These are phyloP conservation scores for Clathrospora elynae DNA, from an alignment of 2,329 filamentous ascomycete genomes.

Conservation along the genomic window DNA sequence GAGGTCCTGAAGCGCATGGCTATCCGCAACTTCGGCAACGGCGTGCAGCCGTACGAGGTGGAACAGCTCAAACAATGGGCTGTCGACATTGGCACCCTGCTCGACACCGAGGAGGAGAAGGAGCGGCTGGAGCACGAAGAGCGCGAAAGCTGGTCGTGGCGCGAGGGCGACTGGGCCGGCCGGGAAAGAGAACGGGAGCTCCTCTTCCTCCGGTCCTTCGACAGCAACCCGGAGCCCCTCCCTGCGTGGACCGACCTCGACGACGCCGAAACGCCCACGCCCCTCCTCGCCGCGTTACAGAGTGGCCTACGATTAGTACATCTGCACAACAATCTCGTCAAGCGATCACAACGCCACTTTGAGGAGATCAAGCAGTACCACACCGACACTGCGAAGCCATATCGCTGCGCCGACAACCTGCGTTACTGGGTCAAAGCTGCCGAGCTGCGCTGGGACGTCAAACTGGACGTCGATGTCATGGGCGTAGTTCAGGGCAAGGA, in stretches of 20 bases:
- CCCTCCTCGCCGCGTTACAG: conserved; percentile 74
- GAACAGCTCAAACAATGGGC: conserved; percentile 80
- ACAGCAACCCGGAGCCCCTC: conserved; percentile 61
- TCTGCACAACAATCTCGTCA: conserved; percentile 87
- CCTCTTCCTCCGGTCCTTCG: conserved; percentile 79
- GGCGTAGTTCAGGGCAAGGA: conserved; percentile 79
- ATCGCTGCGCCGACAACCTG: conserved; percentile 90
- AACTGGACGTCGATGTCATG: conserved; percentile 81
- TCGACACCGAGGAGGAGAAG: conserved; percentile 75
- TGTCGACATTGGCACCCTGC: conserved; percentile 73
- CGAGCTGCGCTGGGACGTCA: conserved; percentile 89
- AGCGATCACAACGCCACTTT: conserved; percentile 83
- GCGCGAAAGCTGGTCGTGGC: conserved; percentile 79
- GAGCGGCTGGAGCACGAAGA: conserved; percentile 75
- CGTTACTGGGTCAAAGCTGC: conserved; percentile 96
- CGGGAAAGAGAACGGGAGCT: conserved; percentile 78
- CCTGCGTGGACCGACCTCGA: conserved; percentile 69
- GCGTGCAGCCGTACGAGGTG: conserved; percentile 78
- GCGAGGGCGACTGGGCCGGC: conserved; percentile 73
- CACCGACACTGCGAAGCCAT: conserved; percentile 91
- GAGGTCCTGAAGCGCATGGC: conserved; percentile 93
- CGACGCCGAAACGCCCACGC: conserved; percentile 65
- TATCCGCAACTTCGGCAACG: conserved; percentile 80
- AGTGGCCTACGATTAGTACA: conserved; percentile 82
- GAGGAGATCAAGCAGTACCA: conserved; percentile 88